phyloP scores from a whole-genome alignment of 768 basidiomycete species.

The Hericium erinaceus region DNA sequence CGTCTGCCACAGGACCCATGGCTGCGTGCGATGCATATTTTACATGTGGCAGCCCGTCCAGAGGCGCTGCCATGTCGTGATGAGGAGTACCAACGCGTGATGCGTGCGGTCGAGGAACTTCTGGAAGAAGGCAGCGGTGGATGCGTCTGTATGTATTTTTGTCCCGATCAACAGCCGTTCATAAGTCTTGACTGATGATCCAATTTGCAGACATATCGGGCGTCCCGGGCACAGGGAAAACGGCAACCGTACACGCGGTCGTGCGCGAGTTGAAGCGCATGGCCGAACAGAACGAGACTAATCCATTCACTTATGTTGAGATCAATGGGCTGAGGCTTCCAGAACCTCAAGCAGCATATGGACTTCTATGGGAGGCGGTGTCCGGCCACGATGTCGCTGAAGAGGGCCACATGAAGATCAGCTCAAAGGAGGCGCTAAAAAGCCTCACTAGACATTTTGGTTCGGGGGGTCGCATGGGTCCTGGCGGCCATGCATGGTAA shows the following conservation, averaged over 20 bases:
- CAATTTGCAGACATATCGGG: conserved; percentile 77
- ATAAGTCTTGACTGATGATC: neutral
- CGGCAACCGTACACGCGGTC: conserved; percentile 92
- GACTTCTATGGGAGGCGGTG: conserved; percentile 87
- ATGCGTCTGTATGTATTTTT: conserved; percentile 70
- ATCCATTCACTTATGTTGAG: conserved; percentile 93
- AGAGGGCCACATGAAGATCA: conserved; percentile 56
- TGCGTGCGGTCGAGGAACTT: conserved; percentile 71
- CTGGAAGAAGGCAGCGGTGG: conserved; percentile 92
- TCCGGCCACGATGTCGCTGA: conserved; percentile 61
- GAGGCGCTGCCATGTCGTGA: conserved; percentile 85
- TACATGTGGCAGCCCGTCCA: conserved; percentile 91
- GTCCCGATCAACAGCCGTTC: neutral
- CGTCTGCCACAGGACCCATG: conserved; percentile 53
- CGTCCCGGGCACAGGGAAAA: conserved; percentile 98
- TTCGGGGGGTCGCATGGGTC: conserved; percentile 52
- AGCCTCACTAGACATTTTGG: conserved; percentile 73
- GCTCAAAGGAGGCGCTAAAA: conserved; percentile 76
- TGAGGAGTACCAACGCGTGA: conserved; percentile 69
- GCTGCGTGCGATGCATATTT: conserved; percentile 78
- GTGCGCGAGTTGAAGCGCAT: conserved; percentile 84
- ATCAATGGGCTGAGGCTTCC: conserved; percentile 94
- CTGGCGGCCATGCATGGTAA: conserved; percentile 83
- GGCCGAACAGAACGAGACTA: conserved; percentile 78
- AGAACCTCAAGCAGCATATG: conserved; percentile 88